Base-by-base conservation (phyloP, 2,329 filamentous ascomycete genomes). In the Phoma sp. region DNA sequence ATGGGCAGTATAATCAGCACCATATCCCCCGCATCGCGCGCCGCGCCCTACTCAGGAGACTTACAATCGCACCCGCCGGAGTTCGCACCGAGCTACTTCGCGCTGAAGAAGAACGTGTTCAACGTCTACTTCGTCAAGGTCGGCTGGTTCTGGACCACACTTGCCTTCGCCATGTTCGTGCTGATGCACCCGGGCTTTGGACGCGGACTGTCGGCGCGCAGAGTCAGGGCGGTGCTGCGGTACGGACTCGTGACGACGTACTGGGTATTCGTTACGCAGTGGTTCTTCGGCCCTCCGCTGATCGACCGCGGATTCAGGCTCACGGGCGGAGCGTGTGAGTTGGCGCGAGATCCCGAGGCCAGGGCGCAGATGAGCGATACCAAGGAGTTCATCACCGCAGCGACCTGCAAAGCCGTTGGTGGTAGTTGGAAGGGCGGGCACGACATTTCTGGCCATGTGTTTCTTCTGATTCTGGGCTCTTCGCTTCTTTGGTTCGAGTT, bases 391-490 rank as follows among this genome's bases (percentile, higher is more conserved):
- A 78, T 92, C 38, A 93, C 89, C 1, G 87, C 89, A 1, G 86
- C 88, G 4, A 89, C 91, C 38, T 99, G 95, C 72, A 95, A 91
- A 77, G 82, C 87, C 3, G 85, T 86, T 0, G 93, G 93, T 6
- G 93, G 95, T 0, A 79, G 81, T 49, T 99, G 95, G 95, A 85
- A 81, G 53, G 95, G 95, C n/a, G 95, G 95, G 0, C 92, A 98
- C 75, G 95, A 99, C 75, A 93, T 99, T 65, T 95, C 89, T 57
- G 95, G 95, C 0, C 95, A 98, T 75, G 91, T 97, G 4, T 97
- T 99, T 69, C 78, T 99, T 78, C 82, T 99, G 43, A 91, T 96
- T 6, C 79, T 97, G 37, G 90, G 91, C 4, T 93, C 89, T 52
- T 86, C 86, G 42, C 90, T 96, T 68, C 78, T 98, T 47, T 82